Percentiles rank a stretch among this genome's conserved stretches.
phyloP scores from a whole-genome alignment of 164 flowering plant genomes.

The Magnolia sinica region DNA sequence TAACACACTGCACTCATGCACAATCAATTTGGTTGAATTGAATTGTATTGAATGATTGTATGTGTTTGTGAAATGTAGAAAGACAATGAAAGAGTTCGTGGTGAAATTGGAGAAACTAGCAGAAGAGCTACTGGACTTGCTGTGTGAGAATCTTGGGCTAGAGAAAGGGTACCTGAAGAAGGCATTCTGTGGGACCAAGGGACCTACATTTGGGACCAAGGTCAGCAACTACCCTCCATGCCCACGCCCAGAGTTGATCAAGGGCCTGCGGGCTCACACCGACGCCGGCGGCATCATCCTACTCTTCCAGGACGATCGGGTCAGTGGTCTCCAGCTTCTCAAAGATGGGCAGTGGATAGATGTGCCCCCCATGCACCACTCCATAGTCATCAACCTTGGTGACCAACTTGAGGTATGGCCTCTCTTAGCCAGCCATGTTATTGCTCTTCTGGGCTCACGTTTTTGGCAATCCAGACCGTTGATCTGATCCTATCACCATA shows the following conservation, averaged over 20 bases:
- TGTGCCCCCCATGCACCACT: conserved; percentile 88
- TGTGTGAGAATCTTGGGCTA: conserved; percentile 85
- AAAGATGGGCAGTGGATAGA: conserved; percentile 84
- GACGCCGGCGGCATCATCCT: conserved; percentile 90
- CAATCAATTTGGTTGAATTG: background rate
- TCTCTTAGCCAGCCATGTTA: background rate
- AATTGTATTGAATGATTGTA: background rate
- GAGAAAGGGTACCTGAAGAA: conserved; percentile 77
- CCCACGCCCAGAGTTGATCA: conserved; percentile 79
- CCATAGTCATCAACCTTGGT: conserved; percentile 86
- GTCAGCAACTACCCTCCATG: conserved; percentile 93
- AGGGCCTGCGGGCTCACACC: conserved; percentile 90
- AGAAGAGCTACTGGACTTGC: conserved; percentile 65
- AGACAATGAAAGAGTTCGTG: conserved; percentile 76
- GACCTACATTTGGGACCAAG: conserved; percentile 86
- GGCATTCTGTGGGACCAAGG: conserved; percentile 67
- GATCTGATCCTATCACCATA: background rate
- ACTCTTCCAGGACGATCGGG: conserved; percentile 82
- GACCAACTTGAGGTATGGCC: conserved; percentile 82
- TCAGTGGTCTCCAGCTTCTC: conserved; percentile 88
- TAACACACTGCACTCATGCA: background rate
- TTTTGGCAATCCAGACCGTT: background rate
- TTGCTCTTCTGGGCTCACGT: no score
- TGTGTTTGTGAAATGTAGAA: conserved; percentile 32
- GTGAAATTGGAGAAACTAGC: conserved; percentile 58